phyloP scores from a whole-genome alignment of 1,284 basidiomycete species.

The Rhodotorula sp. region DNA sequence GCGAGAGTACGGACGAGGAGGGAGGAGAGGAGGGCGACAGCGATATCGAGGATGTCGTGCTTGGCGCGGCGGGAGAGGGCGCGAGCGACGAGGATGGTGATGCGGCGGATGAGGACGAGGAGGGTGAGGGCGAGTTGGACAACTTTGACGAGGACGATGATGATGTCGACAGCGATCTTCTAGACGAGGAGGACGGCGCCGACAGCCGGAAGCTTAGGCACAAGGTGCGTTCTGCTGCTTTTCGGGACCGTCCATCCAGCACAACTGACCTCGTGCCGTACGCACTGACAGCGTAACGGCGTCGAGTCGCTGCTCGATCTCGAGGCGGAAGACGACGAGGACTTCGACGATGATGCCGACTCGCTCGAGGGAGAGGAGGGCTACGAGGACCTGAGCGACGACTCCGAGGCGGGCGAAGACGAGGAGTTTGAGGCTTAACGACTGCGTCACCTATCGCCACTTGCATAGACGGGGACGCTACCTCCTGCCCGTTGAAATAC shows the following conservation, averaged over 20 bases:
- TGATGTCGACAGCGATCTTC: conserved; percentile 17
- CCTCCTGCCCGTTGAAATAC: not conserved
- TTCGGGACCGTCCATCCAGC: not conserved
- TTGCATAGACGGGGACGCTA: not conserved
- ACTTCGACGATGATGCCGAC: conserved; percentile 30
- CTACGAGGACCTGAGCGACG: conserved; percentile 12
- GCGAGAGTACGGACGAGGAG: conserved; percentile 55
- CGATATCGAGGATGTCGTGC: conserved; percentile 30
- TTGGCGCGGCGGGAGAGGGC: conserved; percentile 27
- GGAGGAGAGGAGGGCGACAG: conserved; percentile 28
- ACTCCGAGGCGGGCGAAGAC: conserved; percentile 25
- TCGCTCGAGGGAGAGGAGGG: conserved; percentile 16
- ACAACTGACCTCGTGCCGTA: too few species aligned
- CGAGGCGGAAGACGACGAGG: conserved; percentile 37
- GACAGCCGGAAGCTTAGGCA: conserved; percentile 11
- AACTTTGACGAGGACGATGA: conserved; percentile 7
- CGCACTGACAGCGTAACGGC: conserved; percentile 16
- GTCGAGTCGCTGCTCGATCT: conserved; percentile 33
- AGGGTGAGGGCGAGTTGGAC: conserved; percentile 18
- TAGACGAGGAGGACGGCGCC: conserved; percentile 30
- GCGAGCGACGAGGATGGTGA: conserved; percentile 18
- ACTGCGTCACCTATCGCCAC: not conserved
- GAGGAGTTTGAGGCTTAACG: conserved; percentile 17
- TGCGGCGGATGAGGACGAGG: conserved; percentile 18
- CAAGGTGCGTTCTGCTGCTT: conserved; percentile 16